Base-by-base conservation (phyloP, 139 green algal genomes). In the Dunaliella primolecta region DNA sequence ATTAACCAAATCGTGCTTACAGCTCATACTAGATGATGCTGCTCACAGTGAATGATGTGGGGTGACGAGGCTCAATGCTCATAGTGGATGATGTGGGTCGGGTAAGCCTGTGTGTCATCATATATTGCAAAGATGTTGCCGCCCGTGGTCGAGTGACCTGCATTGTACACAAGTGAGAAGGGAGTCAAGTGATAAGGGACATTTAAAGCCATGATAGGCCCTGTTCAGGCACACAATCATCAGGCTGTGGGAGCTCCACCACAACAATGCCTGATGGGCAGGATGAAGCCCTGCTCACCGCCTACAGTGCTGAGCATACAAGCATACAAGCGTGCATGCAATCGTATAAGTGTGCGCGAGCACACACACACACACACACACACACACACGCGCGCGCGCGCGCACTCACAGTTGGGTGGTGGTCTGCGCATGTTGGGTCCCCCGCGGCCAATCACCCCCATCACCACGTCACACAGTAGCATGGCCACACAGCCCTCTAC, bases 81-180 rank as follows among this genome's bases (percentile, higher is more conserved):
- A 15, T 64, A 64, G 78, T 87, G 79, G 20, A 87, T 79, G 7
- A 87, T 57, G 64, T 87, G 84, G 78, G 84, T 80, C 20, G 84
- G 71, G 71, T 88, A 88, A 0, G 80, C 84, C 84, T 88, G 84
- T 23, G 46, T 30, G 79, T 88, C 84, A 79, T 88, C 79, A 38
- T 85, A 88, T 27, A 88, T 72, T 36, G 84, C 72, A 2, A 83
- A 83, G 20, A 84, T 84, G 56, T 77, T 37, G 21, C 83, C 38
- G 46, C 46, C 46, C 7, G 46, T 64, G 46, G 46, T 34, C 30
- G 11, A 80, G 84, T 38, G 84, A 79, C 80, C 82, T 84, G 72
- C 79, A n/a, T n/a, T n/a, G n/a, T n/a, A n/a, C n/a, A n/a, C n/a
- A n/a, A n/a, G n/a, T n/a, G n/a, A n/a, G n/a, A n/a, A n/a, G n/a